Evolutionary conservation across 1,284 basidiomycete genomes (phyloP), one percentile per base, ranked within the genome.

Genomic region (Boletus mariae): DNA sequence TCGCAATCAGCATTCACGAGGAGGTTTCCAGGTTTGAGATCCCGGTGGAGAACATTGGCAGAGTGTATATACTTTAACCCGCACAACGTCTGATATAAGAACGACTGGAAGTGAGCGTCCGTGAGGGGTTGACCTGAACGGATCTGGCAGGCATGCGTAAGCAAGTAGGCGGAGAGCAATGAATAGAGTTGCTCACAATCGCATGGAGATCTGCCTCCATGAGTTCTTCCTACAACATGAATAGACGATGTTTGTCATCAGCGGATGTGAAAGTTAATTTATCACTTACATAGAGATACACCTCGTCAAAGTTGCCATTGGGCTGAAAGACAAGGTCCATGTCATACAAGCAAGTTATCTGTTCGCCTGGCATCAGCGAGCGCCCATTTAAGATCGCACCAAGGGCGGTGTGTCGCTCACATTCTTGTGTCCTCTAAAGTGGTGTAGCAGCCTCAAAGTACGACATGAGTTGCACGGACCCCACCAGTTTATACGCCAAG

Each of bases 151-250:
- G 31, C 44, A 47, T 43, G 38, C 26, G 44, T 62, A 17, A 55
- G 55, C 46, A 29, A 48, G 31, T 9, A 25, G 31, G 40, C 3
- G 10, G 31, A 17, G 2, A 47, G 26, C 23, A 34, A 44, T 31
- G 17, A 9, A 29, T n/a, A 32, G 26, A 4, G 38, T 17, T 15
- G 45, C 57, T 65, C 63, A 94, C 94, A 70, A 99, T 99, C 20
- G 96, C 97, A 67, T 99, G 97, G 17, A 99, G 80, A 80, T 99
- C 97, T 49, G 97, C 97, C 72, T 99, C 97, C 97, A 99, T 99
- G 59, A 98, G 84, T 71, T 98, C 94, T 76, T 97, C 93, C 87
- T 92, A 59, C 32, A 56, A 42, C 20, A 17, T 34, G 13, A 41
- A 45, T 12, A n/a, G 9, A 45, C 43, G 20, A 41, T 2, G 17